phyloP scores from a whole-genome alignment of 2,329 filamentous ascomycete genomes.

The Lasiodiplodia hormozganensis region DNA sequence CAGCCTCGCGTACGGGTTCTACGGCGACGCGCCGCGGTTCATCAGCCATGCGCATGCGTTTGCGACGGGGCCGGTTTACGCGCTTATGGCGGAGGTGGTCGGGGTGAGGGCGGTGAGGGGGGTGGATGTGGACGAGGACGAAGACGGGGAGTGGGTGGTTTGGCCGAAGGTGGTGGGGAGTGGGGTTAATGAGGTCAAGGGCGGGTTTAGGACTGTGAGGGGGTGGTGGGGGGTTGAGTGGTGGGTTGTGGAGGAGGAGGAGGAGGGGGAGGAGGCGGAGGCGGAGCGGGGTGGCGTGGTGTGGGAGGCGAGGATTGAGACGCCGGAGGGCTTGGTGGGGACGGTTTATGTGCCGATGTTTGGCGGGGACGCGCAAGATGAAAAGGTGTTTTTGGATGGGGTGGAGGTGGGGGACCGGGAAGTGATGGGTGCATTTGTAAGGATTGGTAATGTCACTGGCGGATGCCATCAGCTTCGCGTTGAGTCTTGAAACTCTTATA shows the following conservation, averaged over 20 bases:
- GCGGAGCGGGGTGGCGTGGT: neutral
- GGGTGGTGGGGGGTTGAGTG: neutral
- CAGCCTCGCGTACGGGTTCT: neutral
- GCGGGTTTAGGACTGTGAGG: neutral
- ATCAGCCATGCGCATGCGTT: neutral
- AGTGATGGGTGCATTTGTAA: neutral
- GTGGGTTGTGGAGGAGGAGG: neutral
- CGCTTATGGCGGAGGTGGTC: neutral
- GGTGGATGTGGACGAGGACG: neutral
- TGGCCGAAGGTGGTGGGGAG: conserved; percentile 7
- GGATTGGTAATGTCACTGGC: neutral
- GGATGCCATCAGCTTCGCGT: neutral
- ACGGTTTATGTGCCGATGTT: neutral
- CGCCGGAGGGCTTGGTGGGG: neutral
- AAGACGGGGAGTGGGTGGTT: neutral
- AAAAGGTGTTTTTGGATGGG: neutral
- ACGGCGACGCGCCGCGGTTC: neutral
- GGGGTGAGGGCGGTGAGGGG: neutral
- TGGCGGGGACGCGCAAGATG: neutral
- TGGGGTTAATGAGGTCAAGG: neutral
- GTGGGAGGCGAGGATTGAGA: conserved; percentile 3
- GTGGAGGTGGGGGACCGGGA: neutral
- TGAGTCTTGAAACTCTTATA: neutral
- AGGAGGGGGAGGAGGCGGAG: neutral
- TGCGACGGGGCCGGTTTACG: neutral